Conservation (phyloP, 2,329 filamentous ascomycete species). For the Orbilia brochopaga region DNA sequence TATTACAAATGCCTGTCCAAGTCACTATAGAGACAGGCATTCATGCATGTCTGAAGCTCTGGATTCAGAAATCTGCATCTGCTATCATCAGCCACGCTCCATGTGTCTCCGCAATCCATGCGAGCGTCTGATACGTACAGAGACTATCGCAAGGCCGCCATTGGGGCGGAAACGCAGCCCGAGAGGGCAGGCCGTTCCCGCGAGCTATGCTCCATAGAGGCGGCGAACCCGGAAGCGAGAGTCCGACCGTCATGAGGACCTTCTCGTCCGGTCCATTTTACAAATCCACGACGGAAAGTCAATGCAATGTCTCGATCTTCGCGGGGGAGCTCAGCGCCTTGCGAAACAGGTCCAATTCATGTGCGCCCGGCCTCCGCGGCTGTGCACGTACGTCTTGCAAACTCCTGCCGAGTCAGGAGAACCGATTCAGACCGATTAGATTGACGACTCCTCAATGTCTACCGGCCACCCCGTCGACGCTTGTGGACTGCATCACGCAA, state of each 20-base stretch:
- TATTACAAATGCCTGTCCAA: neutral
- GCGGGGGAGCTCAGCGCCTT: neutral
- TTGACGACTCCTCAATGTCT: neutral
- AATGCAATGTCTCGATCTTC: neutral
- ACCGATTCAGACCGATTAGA: neutral
- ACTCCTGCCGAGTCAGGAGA: too few species aligned
- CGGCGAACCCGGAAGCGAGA: neutral
- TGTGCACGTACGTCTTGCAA: too few species aligned
- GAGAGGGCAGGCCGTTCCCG: neutral
- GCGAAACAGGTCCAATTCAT: too few species aligned
- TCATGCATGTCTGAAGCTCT: neutral
- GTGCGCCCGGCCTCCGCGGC: too few species aligned
- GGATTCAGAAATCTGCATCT: neutral
- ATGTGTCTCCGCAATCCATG: neutral
- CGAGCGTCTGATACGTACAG: too few species aligned
- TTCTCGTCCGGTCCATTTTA: neutral
- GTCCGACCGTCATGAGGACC: neutral
- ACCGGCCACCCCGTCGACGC: neutral
- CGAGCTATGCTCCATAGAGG: neutral
- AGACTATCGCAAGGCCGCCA: neutral
- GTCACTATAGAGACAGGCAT: neutral
- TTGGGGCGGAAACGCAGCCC: neutral
- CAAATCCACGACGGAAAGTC: neutral
- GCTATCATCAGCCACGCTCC: neutral
- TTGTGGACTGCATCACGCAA: slow-evolving; percentile 1